A percentile compares a stretch with the other conserved stretches of the same genome.
phyloP scores from a whole-genome alignment of 768 basidiomycete genomes.

The Trametes villosa region DNA sequence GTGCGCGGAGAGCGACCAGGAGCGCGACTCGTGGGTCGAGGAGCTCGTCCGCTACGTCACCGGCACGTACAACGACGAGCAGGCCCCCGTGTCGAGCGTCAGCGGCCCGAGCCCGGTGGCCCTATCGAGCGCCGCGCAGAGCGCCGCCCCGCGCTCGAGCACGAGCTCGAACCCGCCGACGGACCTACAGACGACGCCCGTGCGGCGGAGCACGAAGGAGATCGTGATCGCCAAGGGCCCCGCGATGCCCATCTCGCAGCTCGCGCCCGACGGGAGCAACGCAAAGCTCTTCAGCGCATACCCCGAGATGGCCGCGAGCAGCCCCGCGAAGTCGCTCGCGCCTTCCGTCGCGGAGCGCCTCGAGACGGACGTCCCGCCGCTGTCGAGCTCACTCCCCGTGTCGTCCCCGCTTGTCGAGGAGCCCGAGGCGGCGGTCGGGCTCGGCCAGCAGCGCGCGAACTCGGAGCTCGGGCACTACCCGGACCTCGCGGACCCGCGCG shows the following conservation, averaged over 20 bases:
- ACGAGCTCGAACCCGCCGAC: conserved; percentile 50
- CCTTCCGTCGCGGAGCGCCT: conserved; percentile 49
- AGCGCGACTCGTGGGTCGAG: conserved; percentile 94
- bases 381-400: conserved; percentile 64
- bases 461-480: conserved; percentile 85
- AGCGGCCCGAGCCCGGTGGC: conserved; percentile 22
- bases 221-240: conserved; percentile 55
- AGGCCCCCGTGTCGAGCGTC: conserved; percentile 41
- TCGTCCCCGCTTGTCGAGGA: conserved; percentile 48
- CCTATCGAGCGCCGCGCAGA: conserved; percentile 4
- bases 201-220: conserved; percentile 57
- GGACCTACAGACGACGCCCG: conserved; percentile 39
- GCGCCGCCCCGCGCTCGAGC: conserved; percentile 57
- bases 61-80: conserved; percentile 78
- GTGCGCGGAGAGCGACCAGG: conserved; percentile 94
- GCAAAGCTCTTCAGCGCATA: conserved; percentile 54
- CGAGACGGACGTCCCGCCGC: conserved; percentile 58
- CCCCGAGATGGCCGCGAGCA: conserved; percentile 21
- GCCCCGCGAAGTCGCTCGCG: conserved; percentile 46
- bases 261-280: conserved; percentile 57
- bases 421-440: conserved; percentile 35
- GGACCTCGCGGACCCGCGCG: conserved; percentile 55
- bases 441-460: conserved; percentile 65
- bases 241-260: conserved; percentile 59
- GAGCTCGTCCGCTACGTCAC: conserved; percentile 88